phyloP scores from a whole-genome alignment of 1,139 yeast genomes.

The Yamadazyma diospyri region DNA sequence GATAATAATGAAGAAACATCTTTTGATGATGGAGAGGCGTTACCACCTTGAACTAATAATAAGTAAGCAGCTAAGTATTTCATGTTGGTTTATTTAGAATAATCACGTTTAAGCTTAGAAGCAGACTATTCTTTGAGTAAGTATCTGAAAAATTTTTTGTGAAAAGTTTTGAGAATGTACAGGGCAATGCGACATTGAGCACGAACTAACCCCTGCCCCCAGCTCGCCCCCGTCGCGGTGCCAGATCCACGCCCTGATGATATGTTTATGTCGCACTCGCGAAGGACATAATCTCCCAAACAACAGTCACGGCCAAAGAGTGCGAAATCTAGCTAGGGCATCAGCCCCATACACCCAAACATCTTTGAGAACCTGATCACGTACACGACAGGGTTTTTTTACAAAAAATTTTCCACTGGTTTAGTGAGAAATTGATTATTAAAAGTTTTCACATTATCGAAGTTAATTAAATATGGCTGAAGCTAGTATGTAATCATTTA shows the following conservation, averaged over 20 bases:
- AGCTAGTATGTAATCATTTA: slow-evolving; percentile 35
- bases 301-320: too few species aligned
- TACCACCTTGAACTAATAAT: slow-evolving; percentile 83
- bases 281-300: too few species aligned
- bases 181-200: slow-evolving; percentile 1
- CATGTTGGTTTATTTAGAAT: slow-evolving; percentile 46
- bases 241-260: too few species aligned
- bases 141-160: slow-evolving; percentile 12
- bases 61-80: slow-evolving; percentile 91
- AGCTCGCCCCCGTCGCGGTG: not conserved
- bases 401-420: slow-evolving; percentile 5
- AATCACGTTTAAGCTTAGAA: slow-evolving; percentile 56
- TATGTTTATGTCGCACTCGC: too few species aligned
- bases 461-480: slow-evolving; percentile 38
- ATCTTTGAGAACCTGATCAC: not conserved
- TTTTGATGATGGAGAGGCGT: slow-evolving; percentile 71
- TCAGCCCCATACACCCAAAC: too few species aligned
- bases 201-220: not conserved
- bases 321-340: too few species aligned
- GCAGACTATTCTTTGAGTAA: slow-evolving; percentile 59
- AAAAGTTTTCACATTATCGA: slow-evolving; percentile 9
- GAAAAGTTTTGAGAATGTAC: slow-evolving; percentile 1
- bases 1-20: slow-evolving; percentile 70
- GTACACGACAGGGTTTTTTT: slow-evolving; percentile 2
- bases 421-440: slow-evolving; percentile 5